Conservation (phyloP, 495 filamentous ascomycete species). For the Rhypophila decipiens region DNA sequence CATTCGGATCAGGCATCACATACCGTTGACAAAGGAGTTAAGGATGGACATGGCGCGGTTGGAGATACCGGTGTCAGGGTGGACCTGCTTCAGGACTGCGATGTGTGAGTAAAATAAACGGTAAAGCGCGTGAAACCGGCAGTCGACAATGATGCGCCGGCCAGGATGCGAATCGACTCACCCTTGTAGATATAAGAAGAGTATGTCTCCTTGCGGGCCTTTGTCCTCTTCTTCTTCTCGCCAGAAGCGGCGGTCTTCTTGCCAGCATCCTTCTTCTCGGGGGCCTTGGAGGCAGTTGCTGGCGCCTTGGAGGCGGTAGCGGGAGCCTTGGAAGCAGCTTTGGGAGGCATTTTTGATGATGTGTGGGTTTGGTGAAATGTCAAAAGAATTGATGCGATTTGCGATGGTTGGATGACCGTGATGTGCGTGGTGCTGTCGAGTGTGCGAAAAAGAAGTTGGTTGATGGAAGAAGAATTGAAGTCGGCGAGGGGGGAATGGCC, state of each 20-base stretch:
- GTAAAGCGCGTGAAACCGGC: neutral
- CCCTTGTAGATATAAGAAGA: conserved; percentile 99
- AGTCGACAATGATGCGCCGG: neutral
- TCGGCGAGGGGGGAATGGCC: conserved; percentile 39
- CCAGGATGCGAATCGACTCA: conserved; percentile 36
- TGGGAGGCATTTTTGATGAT: conserved; percentile 77
- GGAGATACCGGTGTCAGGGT: conserved; percentile 99
- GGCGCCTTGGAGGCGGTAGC: conserved; percentile 97
- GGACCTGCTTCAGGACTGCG: conserved; percentile 97
- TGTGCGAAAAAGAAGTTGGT: conserved; percentile 38
- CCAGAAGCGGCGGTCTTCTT: conserved; percentile 97
- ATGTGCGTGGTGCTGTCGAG: conserved; percentile 22
- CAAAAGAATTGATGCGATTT: conserved; percentile 21
- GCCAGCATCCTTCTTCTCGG: conserved; percentile 99
- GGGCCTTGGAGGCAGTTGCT: conserved; percentile 60
- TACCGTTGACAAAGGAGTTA: conserved; percentile 99
- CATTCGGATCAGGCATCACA: too few species aligned
- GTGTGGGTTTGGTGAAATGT: conserved; percentile 24
- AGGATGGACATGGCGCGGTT: conserved; percentile 99
- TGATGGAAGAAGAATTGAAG: conserved; percentile 36
- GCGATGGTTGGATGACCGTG: conserved; percentile 21
- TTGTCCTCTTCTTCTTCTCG: conserved; percentile 99
- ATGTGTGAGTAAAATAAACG: conserved; percentile 11
- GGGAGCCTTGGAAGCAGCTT: conserved; percentile 96
- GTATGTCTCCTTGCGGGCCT: conserved; percentile 99